Conservation (phyloP, 371 early-diverging fungal genomes). For the Rhizopus microsporus region DNA sequence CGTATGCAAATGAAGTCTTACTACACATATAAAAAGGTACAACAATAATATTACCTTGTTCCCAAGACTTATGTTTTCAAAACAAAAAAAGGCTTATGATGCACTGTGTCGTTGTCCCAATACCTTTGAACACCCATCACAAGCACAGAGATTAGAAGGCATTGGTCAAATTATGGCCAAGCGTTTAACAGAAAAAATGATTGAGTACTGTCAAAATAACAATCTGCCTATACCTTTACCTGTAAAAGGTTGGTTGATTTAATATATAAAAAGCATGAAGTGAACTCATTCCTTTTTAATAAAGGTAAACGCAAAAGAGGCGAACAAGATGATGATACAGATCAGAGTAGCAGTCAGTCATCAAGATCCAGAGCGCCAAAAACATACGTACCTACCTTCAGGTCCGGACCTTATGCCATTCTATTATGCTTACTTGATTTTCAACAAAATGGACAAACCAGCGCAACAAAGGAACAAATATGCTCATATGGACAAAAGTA, state of each 20-base stretch:
- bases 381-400: slow-evolving; percentile 79
- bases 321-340: background rate
- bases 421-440: slow-evolving; percentile 71
- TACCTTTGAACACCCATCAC: slow-evolving; percentile 52
- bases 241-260: slow-evolving; percentile 26
- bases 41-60: background rate
- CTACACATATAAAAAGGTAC: slow-evolving; percentile 61
- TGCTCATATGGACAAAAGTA: slow-evolving; percentile 61
- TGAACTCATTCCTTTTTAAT: no score
- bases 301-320: slow-evolving; percentile 8
- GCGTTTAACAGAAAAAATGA: slow-evolving; percentile 60
- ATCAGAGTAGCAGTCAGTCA: slow-evolving; percentile 17
- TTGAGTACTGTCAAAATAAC: slow-evolving; percentile 55
- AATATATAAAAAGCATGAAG: background rate
- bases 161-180: slow-evolving; percentile 65
- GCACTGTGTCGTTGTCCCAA: slow-evolving; percentile 61
- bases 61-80: background rate
- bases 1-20: slow-evolving; percentile 39
- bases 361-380: slow-evolving; percentile 24
- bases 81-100: slow-evolving; percentile 58
- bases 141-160: slow-evolving; percentile 57
- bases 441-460: slow-evolving; percentile 23
- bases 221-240: slow-evolving; percentile 52
- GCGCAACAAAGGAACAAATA: slow-evolving; percentile 59
- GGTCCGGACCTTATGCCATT: slow-evolving; percentile 86